Evolutionary conservation across 768 basidiomycete genomes (phyloP), one percentile per base, ranked within the genome.

Genomic region (Termitomyces bulborhizus): DNA sequence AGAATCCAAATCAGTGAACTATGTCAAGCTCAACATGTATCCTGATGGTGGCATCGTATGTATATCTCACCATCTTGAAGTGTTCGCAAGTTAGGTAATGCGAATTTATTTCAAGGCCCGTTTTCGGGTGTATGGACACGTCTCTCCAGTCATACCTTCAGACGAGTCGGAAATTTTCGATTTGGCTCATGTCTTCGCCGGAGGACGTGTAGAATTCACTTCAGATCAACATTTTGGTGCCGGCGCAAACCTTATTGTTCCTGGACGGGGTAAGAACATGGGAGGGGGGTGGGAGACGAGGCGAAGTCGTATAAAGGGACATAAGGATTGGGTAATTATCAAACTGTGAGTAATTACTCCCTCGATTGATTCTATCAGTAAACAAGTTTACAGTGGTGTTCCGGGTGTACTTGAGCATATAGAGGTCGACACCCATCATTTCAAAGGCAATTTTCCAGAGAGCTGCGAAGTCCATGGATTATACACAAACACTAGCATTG

Each of bases 201-300:
- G 94, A 11, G 97, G 91, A 24, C 80, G 83, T 1, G 89, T 95
- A 50, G 84, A 93, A 37, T 82, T 77, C 51, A 86, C 85, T 21
- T 96, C 93, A 42, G 93, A 99, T 71, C 93, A 98, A 66, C 96
- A 99, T 72, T 99, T 90, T 62, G 95, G 94, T 21, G 81, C 89
- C 9, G 96, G 94, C 3, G 81, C 86, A 3, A 98, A 99, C 68
- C 73, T 99, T 57, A 83, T 98, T 46, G 75, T 97, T 39, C 95
- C 96, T 1, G 96, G 96, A 29, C 73, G 95, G 69, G 96, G 91
- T 27, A 86, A 85, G 66, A 88, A 96, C 63, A 99, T 99, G 93
- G 85, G 94, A 4, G 95, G 97, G 65, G 97, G 97, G 4, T 99
- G 97, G 97, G 97, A 99, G 72, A 98, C 96, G 3, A 93, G 89